Percentiles rank a stretch among this genome's conserved stretches.
Evolutionary conservation across 1,139 yeast species (phyloP).

Genomic region (Suhomyces choctaworum): DNA sequence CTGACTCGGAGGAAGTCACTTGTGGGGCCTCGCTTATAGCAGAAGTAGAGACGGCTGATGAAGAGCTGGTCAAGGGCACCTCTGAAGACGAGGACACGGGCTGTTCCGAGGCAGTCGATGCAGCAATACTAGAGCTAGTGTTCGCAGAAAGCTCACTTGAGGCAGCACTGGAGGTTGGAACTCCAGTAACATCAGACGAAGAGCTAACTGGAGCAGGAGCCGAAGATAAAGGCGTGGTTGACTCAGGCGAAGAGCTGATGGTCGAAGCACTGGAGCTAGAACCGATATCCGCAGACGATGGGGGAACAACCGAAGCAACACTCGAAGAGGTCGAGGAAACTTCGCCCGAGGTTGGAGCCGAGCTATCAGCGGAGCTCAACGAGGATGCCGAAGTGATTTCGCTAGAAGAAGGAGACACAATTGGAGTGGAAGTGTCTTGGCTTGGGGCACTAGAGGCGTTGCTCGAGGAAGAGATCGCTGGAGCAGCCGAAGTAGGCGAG

Average conservation of each 20-base stretch:
- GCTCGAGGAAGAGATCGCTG: neutral
- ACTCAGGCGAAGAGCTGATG: neutral
- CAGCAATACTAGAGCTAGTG: too few species aligned
- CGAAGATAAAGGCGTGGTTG: too few species aligned
- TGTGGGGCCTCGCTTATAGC: too few species aligned
- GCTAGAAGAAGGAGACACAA: constrained; percentile 3
- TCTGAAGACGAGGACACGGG: neutral
- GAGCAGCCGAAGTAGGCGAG: neutral
- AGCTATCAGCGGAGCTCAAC: neutral
- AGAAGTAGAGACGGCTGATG: neutral
- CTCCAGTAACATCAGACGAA: too few species aligned
- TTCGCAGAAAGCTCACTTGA: too few species aligned
- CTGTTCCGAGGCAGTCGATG: neutral
- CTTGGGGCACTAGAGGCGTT: neutral
- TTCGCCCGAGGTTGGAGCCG: too few species aligned
- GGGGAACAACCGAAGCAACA: neutral
- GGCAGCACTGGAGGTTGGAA: too few species aligned
- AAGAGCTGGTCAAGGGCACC: neutral
- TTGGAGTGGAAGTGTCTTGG: neutral
- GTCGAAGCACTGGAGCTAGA: neutral
- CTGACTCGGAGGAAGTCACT: too few species aligned
- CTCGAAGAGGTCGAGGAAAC: neutral
- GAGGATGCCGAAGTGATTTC: constrained; percentile 2
- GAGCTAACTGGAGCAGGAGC: too few species aligned
- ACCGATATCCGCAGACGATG: neutral